Percentiles rank a stretch among this genome's conserved stretches.
phyloP scores from a whole-genome alignment of 2,329 filamentous ascomycete genomes.

The Plenodomus biglobosus region DNA sequence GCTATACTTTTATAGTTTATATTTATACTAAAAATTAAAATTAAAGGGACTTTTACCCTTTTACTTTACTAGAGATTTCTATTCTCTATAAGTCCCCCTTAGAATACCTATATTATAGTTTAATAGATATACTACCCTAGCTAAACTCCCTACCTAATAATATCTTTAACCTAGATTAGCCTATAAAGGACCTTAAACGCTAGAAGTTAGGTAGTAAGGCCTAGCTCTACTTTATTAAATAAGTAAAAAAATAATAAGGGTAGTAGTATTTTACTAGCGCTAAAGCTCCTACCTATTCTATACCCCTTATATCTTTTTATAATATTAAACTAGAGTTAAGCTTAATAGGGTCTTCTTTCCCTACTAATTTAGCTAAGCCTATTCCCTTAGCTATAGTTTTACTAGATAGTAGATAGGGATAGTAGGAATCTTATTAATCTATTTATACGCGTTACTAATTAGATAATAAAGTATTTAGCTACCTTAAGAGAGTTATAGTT shows the following conservation, averaged over 20 bases:
- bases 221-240: constrained; percentile 46
- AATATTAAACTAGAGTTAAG: too few relatives aligned
- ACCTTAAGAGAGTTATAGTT: too few relatives aligned
- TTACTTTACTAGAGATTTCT: constrained; percentile 46
- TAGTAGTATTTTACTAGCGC: constrained; percentile 47
- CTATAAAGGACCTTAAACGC: too few relatives aligned
- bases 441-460: too few relatives aligned
- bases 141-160: too few relatives aligned
- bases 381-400: constrained; percentile 18
- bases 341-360: constrained; percentile 14
- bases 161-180: too few relatives aligned
- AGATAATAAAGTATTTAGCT: too few relatives aligned
- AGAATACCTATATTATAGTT: constrained; percentile 42
- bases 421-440: too few relatives aligned
- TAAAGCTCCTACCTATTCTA: constrained; percentile 49
- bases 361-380: constrained; percentile 18
- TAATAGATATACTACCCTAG: constrained; percentile 47
- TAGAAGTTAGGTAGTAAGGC: too few relatives aligned
- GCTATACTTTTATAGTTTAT: too few relatives aligned
- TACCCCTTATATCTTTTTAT: constrained; percentile 50
- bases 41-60: constrained; percentile 46
- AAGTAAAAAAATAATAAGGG: constrained; percentile 30
- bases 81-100: constrained; percentile 43
- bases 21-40: too few relatives aligned
- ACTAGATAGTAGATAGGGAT: constrained; percentile 22